Base-by-base conservation (phyloP, 1,284 basidiomycete species). In the Rhizoctonia solani region DNA sequence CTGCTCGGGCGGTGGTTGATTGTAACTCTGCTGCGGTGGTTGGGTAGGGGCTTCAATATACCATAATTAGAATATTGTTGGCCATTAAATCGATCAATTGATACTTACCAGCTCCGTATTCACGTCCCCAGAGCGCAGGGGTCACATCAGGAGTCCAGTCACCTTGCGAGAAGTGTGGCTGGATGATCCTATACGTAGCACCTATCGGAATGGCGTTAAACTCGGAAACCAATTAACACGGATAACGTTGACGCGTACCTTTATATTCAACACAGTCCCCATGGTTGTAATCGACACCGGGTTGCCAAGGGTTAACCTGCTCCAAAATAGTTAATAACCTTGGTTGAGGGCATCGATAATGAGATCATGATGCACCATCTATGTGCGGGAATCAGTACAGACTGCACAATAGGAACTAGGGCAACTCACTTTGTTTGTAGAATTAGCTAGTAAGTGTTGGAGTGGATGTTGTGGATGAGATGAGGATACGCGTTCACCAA, bases 121-220 rank as follows among this genome's bases (percentile, higher is more conserved):
- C 55, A 29, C 55, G 52, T 29, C 68, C 70, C 88, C 88, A 90
- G 37, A 90, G 80, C 6, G 86, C 86, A 34, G 88, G 87, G 0
- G 83, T 85, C 16, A 75, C 70, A 8, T 79, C 73, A 0, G 88
- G 88, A 30, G 83, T 76, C 89, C 70, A 71, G 52, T 71, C 68
- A 47, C 68, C 87, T 81, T 89, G 86, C 27, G 88, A 88, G 53
- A 75, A 77, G 76, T 91, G 89, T 13, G 86, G 78, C 74, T 89
- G 87, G 71, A 89, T 84, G 76, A 86, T 86, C 75, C 83, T 86
- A 79, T 89, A 91, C 56, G 76, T 77, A 70, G 77, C 74, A 30
- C 83, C 87, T 90, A 70, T 9, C 34, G 21, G 11, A 27, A 34
- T 44, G 47, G 44, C 4, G 27, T 32, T 37, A 32, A 39, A 16